Evolutionary conservation across 345 rosid genomes (phyloP).

Genomic region (Pistacia vera): DNA sequence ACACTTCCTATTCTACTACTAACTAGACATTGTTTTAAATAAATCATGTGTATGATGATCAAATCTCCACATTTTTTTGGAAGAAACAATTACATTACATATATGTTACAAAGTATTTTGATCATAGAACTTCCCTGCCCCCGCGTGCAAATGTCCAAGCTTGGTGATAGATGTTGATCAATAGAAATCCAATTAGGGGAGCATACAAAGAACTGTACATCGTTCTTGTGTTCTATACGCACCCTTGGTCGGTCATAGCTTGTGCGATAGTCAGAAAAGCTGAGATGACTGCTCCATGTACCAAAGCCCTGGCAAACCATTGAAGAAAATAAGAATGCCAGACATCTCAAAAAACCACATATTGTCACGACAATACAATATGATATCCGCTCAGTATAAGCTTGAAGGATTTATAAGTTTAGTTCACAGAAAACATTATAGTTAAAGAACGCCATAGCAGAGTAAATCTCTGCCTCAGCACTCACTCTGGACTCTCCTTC

Average conservation of each 20-base stretch:
- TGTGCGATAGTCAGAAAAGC: slow-evolving; percentile 92
- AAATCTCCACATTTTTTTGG: background rate
- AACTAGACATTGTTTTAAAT: slow-evolving; percentile 10
- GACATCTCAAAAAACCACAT: background rate
- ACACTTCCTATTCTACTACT: slow-evolving; percentile 24
- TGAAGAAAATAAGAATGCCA: background rate
- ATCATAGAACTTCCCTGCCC: background rate
- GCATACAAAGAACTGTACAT: slow-evolving; percentile 14
- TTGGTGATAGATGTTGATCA: background rate
- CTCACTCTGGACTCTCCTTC: slow-evolving; percentile 97
- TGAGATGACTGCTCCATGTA: slow-evolving; percentile 86
- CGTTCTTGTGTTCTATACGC: slow-evolving; percentile 52
- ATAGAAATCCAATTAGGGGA: background rate
- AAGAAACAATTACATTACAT: slow-evolving; percentile 18
- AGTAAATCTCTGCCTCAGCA: background rate
- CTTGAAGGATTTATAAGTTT: background rate
- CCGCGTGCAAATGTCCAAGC: background rate
- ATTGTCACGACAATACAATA: too few species aligned
- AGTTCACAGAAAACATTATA: background rate
- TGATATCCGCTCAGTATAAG: background rate
- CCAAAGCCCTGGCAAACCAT: slow-evolving; percentile 64
- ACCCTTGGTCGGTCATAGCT: slow-evolving; percentile 99
- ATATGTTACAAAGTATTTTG: slow-evolving; percentile 25
- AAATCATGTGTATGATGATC: slow-evolving; percentile 12
- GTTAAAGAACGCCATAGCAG: background rate